Conservation (phyloP, 2,329 filamentous ascomycete genomes). For the Pyricularia pennisetigena region DNA sequence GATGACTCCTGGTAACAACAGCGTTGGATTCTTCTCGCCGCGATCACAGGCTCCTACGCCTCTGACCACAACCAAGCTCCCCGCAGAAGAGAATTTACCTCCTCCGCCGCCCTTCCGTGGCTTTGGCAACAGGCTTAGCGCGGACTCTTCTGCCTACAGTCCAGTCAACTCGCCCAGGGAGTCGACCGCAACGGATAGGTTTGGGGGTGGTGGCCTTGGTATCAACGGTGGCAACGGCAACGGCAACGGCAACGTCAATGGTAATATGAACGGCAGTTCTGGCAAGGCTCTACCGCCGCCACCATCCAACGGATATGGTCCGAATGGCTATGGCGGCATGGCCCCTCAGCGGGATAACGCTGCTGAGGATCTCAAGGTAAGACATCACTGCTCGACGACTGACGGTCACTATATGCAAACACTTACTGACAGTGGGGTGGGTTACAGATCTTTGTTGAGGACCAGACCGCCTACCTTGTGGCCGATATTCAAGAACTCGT, state of each 20-base stretch:
- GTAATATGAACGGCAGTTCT: conserved; percentile 12
- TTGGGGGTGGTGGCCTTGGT: conserved; percentile 16
- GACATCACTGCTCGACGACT: neutral
- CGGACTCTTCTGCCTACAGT: conserved; percentile 66
- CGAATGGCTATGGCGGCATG: conserved; percentile 5
- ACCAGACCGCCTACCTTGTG: conserved; percentile 70
- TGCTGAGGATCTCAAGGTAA: conserved; percentile 40
- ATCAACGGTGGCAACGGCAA: conserved; percentile 6
- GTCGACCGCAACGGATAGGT: conserved; percentile 32
- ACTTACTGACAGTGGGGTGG: conserved; percentile 11
- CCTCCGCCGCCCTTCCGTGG: conserved; percentile 49
- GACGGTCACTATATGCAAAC: neutral
- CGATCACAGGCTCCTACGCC: conserved; percentile 27
- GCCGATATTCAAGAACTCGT: conserved; percentile 78
- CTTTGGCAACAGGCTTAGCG: conserved; percentile 44
- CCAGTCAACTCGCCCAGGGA: conserved; percentile 59
- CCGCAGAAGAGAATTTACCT: conserved; percentile 29
- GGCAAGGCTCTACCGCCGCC: conserved; percentile 20
- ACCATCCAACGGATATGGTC: conserved; percentile 28
- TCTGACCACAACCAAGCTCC: conserved; percentile 14
- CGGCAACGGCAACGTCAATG: conserved; percentile 12
- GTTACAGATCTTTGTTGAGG: conserved; percentile 65
- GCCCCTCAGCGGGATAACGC: conserved; percentile 26
- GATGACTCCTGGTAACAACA: neutral
- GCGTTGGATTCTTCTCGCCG: conserved; percentile 54